Conservation (phyloP, 2,329 filamentous ascomycete species). For the Rutstroemia sp. region DNA sequence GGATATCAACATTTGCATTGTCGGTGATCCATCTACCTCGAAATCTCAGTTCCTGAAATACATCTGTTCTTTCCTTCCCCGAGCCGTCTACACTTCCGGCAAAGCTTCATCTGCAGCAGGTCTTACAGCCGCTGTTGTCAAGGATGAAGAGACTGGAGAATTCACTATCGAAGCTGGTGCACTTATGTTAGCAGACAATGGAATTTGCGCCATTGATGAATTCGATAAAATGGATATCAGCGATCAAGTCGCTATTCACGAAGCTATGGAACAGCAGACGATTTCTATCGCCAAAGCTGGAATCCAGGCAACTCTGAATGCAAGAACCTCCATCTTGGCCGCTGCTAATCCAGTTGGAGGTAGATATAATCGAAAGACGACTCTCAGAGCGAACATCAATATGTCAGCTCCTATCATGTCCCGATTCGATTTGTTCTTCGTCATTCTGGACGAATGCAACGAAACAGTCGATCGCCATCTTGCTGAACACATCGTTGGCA, state of each 20-base stretch:
- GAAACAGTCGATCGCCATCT: constrained; percentile 84
- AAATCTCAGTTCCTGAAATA: constrained; percentile 99
- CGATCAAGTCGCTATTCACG: constrained; percentile 97
- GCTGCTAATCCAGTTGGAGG: constrained; percentile 94
- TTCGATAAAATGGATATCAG: constrained; percentile 99
- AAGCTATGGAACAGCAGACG: constrained; percentile 99
- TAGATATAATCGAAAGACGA: constrained; percentile 94
- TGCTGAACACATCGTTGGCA: constrained; percentile 87
- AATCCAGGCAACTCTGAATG: constrained; percentile 95
- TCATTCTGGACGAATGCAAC: constrained; percentile 94
- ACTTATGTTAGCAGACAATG: constrained; percentile 94
- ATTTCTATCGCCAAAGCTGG: constrained; percentile 98
- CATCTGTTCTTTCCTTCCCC: constrained; percentile 91
- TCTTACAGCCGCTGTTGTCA: constrained; percentile 93
- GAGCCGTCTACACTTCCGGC: constrained; percentile 93
- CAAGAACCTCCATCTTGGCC: constrained; percentile 88
- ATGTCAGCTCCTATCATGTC: constrained; percentile 99
- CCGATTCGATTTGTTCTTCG: constrained; percentile 97
- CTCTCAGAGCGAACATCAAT: constrained; percentile 90
- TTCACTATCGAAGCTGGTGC: constrained; percentile 98
- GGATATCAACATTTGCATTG: constrained; percentile 98
- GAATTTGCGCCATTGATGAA: constrained; percentile 96
- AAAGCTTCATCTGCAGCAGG: constrained; percentile 96
- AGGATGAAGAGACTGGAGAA: constrained; percentile 96
- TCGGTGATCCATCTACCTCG: constrained; percentile 92